Percentiles rank a stretch among this genome's conserved stretches.
Conservation (phyloP, 352 stramenopile species). For the Elongisporangium senticosum region DNA sequence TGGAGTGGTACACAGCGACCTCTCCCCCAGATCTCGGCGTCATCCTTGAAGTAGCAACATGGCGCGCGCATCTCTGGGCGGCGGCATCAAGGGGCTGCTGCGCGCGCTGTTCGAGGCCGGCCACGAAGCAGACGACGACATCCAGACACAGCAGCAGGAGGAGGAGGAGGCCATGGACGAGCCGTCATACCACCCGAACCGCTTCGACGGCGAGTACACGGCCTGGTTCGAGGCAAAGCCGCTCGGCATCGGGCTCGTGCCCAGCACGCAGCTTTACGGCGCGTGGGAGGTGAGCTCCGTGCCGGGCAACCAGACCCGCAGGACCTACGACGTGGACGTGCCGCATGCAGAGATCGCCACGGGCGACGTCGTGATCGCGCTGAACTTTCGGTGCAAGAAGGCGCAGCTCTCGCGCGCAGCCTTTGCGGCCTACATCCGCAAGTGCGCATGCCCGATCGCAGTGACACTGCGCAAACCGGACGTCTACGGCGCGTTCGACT, state of each 20-base stretch:
- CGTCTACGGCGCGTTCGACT: conserved; percentile 58
- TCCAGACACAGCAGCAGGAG: neutral
- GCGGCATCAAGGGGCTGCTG: neutral
- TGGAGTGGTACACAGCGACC: neutral
- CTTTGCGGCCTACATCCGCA: conserved; percentile 37
- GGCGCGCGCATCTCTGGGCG: neutral
- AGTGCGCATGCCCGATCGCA: conserved; percentile 45
- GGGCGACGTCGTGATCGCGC: conserved; percentile 62
- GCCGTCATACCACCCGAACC: conserved; percentile 32
- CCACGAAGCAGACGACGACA: neutral
- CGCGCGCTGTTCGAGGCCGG: neutral
- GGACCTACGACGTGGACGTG: conserved; percentile 6
- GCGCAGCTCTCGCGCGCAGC: conserved; percentile 41
- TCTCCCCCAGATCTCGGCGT: neutral
- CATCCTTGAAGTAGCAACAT: neutral
- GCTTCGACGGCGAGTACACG: conserved; percentile 64
- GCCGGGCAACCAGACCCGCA: conserved; percentile 6
- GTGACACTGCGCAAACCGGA: conserved; percentile 61
- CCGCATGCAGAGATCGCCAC: conserved; percentile 19
- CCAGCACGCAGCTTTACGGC: conserved; percentile 74
- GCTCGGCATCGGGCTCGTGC: conserved; percentile 69
- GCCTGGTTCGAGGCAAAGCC: conserved; percentile 58
- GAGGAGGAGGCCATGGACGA: conserved; percentile 5
- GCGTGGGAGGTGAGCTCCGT: conserved; percentile 70
- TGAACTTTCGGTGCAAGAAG: conserved; percentile 47